These are phyloP conservation scores for Lactarius tabidus DNA, from an alignment of 768 basidiomycete genomes.

Conservation along the genomic window DNA sequence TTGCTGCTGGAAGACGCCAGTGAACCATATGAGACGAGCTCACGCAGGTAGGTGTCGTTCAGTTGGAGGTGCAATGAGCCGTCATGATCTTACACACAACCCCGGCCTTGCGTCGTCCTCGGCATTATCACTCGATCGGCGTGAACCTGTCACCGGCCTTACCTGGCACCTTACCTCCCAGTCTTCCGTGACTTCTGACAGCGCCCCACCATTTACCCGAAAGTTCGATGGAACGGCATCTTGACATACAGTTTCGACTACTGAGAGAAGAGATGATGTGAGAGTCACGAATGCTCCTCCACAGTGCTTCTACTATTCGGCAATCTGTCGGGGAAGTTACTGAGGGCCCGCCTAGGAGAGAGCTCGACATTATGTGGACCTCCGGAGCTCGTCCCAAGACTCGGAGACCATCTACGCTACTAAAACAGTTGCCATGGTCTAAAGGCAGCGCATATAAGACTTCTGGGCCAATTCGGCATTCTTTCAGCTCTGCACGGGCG, in stretches of 20 bases:
- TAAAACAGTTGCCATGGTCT: conserved; percentile 45
- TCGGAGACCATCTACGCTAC: conserved; percentile 33
- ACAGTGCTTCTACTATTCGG: conserved; percentile 27
- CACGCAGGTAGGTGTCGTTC: too few species aligned
- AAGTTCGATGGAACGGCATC: conserved; percentile 57
- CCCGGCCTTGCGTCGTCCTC: too few species aligned
- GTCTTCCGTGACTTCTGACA: conserved; percentile 50
- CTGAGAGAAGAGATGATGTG: conserved; percentile 70
- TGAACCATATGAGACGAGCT: too few species aligned
- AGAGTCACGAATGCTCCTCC: conserved; percentile 23
- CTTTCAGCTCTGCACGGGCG: conserved; percentile 61
- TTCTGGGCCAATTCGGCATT: conserved; percentile 45
- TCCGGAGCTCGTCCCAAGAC: background rate
- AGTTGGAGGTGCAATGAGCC: too few species aligned
- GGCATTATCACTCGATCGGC: too few species aligned
- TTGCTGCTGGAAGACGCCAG: too few species aligned
- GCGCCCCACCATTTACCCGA: conserved; percentile 60
- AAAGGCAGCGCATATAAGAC: conserved; percentile 56
- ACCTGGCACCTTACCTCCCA: conserved; percentile 59
- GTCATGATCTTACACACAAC: too few species aligned
- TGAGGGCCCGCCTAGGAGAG: too few species aligned
- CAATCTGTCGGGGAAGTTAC: conserved; percentile 23
- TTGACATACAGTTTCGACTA: conserved; percentile 74
- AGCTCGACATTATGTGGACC: conserved; percentile 22
- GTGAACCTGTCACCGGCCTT: too few species aligned